Evolutionary conservation across 2,329 filamentous ascomycete genomes (phyloP), one percentile per base, ranked within the genome.

Genomic region (Paraphaeosphaeria minitans): DNA sequence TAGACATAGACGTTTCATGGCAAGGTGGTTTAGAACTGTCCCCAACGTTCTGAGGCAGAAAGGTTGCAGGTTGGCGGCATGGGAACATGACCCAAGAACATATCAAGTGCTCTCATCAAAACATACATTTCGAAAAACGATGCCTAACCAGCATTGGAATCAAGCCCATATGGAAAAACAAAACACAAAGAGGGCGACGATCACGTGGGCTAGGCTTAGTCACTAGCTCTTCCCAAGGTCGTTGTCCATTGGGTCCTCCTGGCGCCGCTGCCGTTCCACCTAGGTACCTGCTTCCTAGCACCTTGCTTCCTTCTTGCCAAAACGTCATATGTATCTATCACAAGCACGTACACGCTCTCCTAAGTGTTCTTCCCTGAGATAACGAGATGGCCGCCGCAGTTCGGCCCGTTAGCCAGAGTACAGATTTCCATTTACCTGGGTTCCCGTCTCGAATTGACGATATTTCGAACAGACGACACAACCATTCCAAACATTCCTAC

Each of bases 401-500:
- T 35, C 52, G 52, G 52, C 24, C 52, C 52, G 52, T 24, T 14
- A 16, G 52, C 52, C 52, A 47, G 35, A 54, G 21, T 35, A 47
- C 12, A 47, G 13, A 19, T 29, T 9, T 24, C 27, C 52, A 54
- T 54, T 54, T 54, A 54, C 29, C 52, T 42, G 52, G 52, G 33
- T 45, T 27, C 37, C 10, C n/a, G 47, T 50, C 31, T 22, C 47
- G 13, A 21, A n/a, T 21, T 46, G 22, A 46, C 37, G 13, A 43
- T 13, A 19, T 43, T 31, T 12, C 29, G 2, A 31, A 10, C 29
- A 31, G 9, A 31, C 2, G 29, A 8, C 6, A 10, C 29, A 12
- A 31, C 2, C 7, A 31, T 31, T 12, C 8, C 29, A 31, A 31
- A 31, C 4, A 2, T 31, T 31, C 8, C 29, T 12, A 33, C 37